Percentiles rank a stretch among this genome's conserved stretches.
These are phyloP conservation scores for Apiospora saccharicola DNA, from an alignment of 2,329 filamentous ascomycete genomes.

Conservation along the genomic window DNA sequence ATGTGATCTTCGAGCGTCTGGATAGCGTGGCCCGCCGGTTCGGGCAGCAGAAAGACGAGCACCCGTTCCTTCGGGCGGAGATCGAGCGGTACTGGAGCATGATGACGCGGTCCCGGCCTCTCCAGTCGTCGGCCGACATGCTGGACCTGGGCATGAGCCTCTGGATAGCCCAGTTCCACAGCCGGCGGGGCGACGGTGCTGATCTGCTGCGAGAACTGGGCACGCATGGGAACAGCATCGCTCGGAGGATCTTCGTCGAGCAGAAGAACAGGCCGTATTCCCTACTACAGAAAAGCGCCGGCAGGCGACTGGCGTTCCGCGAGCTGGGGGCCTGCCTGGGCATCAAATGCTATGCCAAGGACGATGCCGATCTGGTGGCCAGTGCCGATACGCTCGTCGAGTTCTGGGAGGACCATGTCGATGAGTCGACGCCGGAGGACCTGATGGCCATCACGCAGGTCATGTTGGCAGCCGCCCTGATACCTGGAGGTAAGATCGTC, in stretches of 20 bases:
- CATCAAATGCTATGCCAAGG: constrained; percentile 46
- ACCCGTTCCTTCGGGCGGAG: constrained; percentile 49
- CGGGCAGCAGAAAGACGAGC: constrained; percentile 31
- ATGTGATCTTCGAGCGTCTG: constrained; percentile 57
- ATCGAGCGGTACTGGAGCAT: constrained; percentile 60
- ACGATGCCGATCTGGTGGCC: constrained; percentile 37
- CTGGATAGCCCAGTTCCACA: constrained; percentile 62
- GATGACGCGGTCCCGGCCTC: constrained; percentile 49
- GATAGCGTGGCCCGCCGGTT: constrained; percentile 48
- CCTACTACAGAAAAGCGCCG: constrained; percentile 35
- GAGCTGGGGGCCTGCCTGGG: constrained; percentile 63
- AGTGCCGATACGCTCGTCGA: constrained; percentile 40
- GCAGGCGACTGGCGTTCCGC: constrained; percentile 54
- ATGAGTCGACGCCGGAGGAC: constrained; percentile 45
- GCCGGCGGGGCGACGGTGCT: constrained; percentile 37
- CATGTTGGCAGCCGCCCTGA: constrained; percentile 64
- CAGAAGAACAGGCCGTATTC: not conserved
- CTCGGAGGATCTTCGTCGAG: not conserved
- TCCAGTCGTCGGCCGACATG: constrained; percentile 55
- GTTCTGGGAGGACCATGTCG: constrained; percentile 42
- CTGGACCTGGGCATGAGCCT: constrained; percentile 67
- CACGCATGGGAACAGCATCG: not conserved
- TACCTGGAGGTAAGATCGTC: constrained; percentile 58
- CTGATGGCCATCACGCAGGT: constrained; percentile 61
- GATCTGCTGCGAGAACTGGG: constrained; percentile 8